Conservation (phyloP, 257 asterid genomes). For the Salvia hispanica region DNA sequence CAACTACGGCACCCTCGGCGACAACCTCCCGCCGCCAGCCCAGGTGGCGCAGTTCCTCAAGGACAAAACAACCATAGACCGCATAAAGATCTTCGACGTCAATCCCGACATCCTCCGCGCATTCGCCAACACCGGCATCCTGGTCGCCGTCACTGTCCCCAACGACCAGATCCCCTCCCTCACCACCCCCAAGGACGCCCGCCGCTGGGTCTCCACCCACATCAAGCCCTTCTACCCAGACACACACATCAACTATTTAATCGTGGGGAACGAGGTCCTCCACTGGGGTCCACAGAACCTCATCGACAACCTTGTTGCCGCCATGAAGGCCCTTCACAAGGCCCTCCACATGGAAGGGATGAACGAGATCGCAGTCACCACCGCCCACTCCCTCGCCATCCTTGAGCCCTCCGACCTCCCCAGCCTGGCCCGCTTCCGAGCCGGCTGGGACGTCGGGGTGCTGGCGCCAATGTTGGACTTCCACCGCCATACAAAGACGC, state of each 20-base stretch:
- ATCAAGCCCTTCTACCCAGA: conserved; percentile 67
- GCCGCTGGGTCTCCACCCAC: conserved; percentile 46
- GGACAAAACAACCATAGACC: conserved; percentile 64
- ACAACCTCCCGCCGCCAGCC: conserved; percentile 80
- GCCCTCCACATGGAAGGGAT: conserved; percentile 48
- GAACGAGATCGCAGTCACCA: conserved; percentile 42
- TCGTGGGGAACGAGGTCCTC: conserved; percentile 81
- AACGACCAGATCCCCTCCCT: conserved; percentile 71
- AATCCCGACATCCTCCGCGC: conserved; percentile 80
- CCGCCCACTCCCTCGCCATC: conserved; percentile 47
- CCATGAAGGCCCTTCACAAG: conserved; percentile 56
- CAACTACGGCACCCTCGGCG: conserved; percentile 81
- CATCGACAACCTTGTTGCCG: conserved; percentile 54
- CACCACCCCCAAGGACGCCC: conserved; percentile 48
- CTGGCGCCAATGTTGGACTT: conserved; percentile 65
- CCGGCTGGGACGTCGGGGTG: conserved; percentile 67
- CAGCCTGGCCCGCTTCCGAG: conserved; percentile 57
- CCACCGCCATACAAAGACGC: conserved; percentile 47
- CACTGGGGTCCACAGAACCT: conserved; percentile 79
- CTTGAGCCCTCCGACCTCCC: conserved; percentile 64
- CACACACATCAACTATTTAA: conserved; percentile 58
- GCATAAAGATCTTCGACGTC: conserved; percentile 64
- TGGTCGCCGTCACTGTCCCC: conserved; percentile 72
- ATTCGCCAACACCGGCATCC: conserved; percentile 71
- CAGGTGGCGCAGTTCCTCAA: conserved; percentile 77